These are phyloP conservation scores for Besnoitia besnoiti DNA, from an alignment of 169 alveolate species.

Conservation along the genomic window DNA sequence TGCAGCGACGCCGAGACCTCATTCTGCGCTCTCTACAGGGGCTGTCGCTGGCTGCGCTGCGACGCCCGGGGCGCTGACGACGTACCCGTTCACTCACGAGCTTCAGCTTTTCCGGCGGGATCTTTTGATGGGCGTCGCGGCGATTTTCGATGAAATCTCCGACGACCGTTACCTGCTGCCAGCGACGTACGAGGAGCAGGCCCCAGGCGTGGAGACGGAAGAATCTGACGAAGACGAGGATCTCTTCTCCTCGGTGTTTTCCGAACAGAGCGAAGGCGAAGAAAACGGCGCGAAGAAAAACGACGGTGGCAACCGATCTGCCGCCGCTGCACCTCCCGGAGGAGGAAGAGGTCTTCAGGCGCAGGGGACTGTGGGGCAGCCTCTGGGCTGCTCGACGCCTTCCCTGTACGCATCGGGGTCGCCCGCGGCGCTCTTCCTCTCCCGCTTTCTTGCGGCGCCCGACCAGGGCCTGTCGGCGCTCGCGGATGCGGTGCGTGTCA, in stretches of 20 bases:
- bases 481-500: background rate
- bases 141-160: conserved; percentile 55
- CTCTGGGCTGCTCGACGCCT: background rate
- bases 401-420: background rate
- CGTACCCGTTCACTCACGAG: background rate
- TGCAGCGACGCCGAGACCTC: background rate
- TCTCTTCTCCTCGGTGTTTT: background rate
- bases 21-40: no score
- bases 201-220: conserved; percentile 36
- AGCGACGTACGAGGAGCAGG: conserved; percentile 18
- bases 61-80: background rate
- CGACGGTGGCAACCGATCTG: background rate
- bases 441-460: background rate
- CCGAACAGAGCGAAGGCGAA: background rate
- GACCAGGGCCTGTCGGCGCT: background rate
- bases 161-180: conserved; percentile 62
- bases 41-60: background rate
- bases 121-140: conserved; percentile 61
- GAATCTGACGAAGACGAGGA: conserved; percentile 53
- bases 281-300: background rate
- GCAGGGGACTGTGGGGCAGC: background rate
- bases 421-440: background rate
- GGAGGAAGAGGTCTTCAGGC: background rate
- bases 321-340: background rate
- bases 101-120: conserved; percentile 49